phyloP scores from a whole-genome alignment of 169 alveolate genomes.

The Hepatocystis sp. region DNA sequence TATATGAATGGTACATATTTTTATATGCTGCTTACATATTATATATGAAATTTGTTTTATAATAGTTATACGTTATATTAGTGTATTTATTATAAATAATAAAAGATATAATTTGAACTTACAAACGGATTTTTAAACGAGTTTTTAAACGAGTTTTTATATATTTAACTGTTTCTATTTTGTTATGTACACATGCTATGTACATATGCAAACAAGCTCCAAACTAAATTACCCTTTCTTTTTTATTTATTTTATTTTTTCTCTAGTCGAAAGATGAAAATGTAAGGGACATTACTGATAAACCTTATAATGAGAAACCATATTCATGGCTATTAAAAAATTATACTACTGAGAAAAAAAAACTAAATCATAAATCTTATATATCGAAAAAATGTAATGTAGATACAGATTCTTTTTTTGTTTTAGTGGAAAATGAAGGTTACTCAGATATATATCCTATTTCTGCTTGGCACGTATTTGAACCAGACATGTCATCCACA shows the following conservation, averaged over 20 bases:
- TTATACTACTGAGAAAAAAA: conserved; percentile 21
- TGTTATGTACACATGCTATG: too few relatives aligned
- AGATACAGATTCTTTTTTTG: conserved; percentile 70
- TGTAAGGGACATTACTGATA: not conserved
- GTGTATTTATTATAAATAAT: too few relatives aligned
- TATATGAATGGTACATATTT: too few relatives aligned
- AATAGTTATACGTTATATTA: too few relatives aligned
- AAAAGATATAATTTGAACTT: too few relatives aligned
- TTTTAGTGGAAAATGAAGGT: conserved; percentile 61
- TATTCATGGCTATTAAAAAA: conserved; percentile 67
- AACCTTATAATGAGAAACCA: conserved; percentile 23
- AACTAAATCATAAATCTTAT: conserved; percentile 41
- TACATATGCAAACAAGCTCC: too few relatives aligned
- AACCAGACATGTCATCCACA: conserved; percentile 62
- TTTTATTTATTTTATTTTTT: not conserved
- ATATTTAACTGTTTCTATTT: too few relatives aligned
- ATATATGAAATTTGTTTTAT: too few relatives aligned
- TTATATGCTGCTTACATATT: too few relatives aligned
- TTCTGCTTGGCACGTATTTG: conserved; percentile 74
- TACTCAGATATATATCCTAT: conserved; percentile 73
- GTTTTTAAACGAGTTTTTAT: too few relatives aligned
- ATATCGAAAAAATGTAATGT: conserved; percentile 71
- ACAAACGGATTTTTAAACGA: too few relatives aligned
- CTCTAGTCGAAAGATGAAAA: conserved; percentile 53
- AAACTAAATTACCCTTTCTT: too few relatives aligned